Evolutionary conservation across 148 eudicot species (phyloP), one percentile per base, ranked within the genome.

Genomic region (Fallopia convolvulus): DNA sequence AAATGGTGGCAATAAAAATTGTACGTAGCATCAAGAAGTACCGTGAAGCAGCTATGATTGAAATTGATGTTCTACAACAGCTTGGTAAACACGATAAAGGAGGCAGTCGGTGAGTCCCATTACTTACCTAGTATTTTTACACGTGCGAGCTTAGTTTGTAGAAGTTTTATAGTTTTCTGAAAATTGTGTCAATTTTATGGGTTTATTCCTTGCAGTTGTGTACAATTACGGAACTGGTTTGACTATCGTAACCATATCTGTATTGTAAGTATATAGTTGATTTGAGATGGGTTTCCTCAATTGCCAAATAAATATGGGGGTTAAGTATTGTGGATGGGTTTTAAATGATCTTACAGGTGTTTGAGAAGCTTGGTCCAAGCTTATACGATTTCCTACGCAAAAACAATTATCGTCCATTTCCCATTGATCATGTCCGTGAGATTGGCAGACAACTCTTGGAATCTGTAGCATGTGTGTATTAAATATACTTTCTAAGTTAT

Each of bases 291-390:
- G 55, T 73, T 73, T 73, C 75, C 75, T 77, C 41, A 70, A 73
- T 74, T 50, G 44, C 41, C 20, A 52, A 70, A 73, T 80, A 60
- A 75, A 11, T 74, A 20, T 30, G 40, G 49, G 42, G 74, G 80
- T 39, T 74, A 72, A 83, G 77, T 46, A 77, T 75, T 82, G 82
- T 91, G 87, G 74, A 78, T 91, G 87, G 81, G 72, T 80, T 86
- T 36, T 82, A 60, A 77, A 79, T 86, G 88, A 78, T 92, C 79
- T 84, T 82, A 85, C 94, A 92, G 97, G 94, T 92, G 77, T 92
- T 92, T 92, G 97, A 91, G 94, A 91, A 84, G 98, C 98, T 93
- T 90, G 98, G 98, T 83, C 98, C 97, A 81, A 93, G 98, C 87
- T 90, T 93, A 81, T 93, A 83, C 90, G 94, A 91, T 90, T 84